A percentile compares a stretch with the other conserved stretches of the same genome.
These are phyloP conservation scores for Scutellaria minor DNA, from an alignment of 257 asterid species.

Conservation along the genomic window DNA sequence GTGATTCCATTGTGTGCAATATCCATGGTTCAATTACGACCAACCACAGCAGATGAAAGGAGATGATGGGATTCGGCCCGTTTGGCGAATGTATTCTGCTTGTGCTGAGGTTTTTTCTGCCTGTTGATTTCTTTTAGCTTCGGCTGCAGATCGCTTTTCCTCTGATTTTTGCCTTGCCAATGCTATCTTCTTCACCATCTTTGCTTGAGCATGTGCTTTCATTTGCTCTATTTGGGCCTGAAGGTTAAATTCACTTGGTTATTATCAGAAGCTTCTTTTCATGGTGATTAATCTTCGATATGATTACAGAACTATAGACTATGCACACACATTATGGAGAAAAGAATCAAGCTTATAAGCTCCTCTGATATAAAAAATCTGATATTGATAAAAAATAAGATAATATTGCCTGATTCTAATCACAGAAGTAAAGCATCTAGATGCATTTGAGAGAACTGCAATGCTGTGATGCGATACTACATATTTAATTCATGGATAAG, in stretches of 20 bases:
- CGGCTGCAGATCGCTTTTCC: slow-evolving; percentile 75
- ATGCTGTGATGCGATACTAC: not conserved
- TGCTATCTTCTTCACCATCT: slow-evolving; percentile 86
- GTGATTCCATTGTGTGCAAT: not conserved
- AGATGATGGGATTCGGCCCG: slow-evolving; percentile 80
- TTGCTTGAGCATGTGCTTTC: slow-evolving; percentile 84
- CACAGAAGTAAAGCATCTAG: not conserved
- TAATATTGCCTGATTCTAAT: not conserved
- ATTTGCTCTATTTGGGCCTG: slow-evolving; percentile 80
- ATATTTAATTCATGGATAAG: slow-evolving; percentile 13
- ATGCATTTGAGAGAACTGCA: not conserved
- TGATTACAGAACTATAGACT: not conserved
- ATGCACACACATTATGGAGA: too few species aligned
- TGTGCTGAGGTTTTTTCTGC: slow-evolving; percentile 76
- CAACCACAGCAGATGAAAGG: slow-evolving; percentile 83
- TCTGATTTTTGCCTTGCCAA: slow-evolving; percentile 88
- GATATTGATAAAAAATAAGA: too few species aligned
- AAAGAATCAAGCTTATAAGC: too few species aligned
- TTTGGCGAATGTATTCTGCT: slow-evolving; percentile 78
- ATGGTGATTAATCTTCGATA: not conserved
- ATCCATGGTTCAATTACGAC: slow-evolving; percentile 44
- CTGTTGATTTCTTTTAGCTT: slow-evolving; percentile 65
- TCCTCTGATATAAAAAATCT: too few species aligned
- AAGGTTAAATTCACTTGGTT: slow-evolving; percentile 14
- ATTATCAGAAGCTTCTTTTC: not conserved